These are phyloP conservation scores for Mucor indicus DNA, from an alignment of 371 early-diverging fungal species.

Conservation along the genomic window DNA sequence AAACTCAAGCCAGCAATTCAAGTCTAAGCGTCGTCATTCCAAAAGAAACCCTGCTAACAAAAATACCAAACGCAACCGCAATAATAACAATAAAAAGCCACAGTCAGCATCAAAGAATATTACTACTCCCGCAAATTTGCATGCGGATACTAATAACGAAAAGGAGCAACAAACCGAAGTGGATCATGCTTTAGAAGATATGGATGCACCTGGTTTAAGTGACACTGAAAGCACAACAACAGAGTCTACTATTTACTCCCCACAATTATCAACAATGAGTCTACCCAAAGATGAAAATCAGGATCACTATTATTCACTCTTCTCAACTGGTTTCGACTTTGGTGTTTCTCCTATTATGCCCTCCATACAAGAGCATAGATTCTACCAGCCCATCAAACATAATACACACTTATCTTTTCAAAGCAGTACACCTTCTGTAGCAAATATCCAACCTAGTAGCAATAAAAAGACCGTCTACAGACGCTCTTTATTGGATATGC, in stretches of 20 bases:
- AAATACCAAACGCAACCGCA: too few species aligned
- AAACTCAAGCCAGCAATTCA: too few species aligned
- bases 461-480: conserved; percentile 1
- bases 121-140: too few species aligned
- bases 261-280: background rate
- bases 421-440: background rate
- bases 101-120: too few species aligned
- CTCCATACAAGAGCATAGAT: background rate
- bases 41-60: too few species aligned
- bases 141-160: too few species aligned
- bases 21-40: too few species aligned
- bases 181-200: too few species aligned
- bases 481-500: conserved; percentile 8
- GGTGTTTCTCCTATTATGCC: conserved; percentile 1
- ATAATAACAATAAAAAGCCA: too few species aligned
- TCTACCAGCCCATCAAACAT: background rate
- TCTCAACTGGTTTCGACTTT: conserved; percentile 21
- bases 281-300: background rate
- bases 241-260: conserved; percentile 9
- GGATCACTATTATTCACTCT: conserved; percentile 17
- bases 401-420: background rate
- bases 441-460: background rate
- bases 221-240: conserved; percentile 10
- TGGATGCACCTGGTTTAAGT: conserved; percentile 11
- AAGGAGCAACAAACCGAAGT: too few species aligned